Percentiles rank a stretch among this genome's conserved stretches.
phyloP scores from a whole-genome alignment of 805 yeast species.

The Cyberlindnera japonica region DNA sequence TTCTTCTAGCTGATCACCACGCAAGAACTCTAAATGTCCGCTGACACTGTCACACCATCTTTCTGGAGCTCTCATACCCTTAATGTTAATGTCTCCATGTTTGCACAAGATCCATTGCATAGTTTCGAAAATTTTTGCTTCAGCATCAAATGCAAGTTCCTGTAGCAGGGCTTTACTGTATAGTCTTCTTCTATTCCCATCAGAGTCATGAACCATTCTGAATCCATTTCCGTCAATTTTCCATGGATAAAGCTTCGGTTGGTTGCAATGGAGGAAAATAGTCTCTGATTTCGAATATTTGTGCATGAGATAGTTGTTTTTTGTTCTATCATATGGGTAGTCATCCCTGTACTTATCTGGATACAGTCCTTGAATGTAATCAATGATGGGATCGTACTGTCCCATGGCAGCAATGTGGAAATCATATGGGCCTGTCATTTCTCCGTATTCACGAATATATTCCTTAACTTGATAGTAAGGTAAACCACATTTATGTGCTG shows the following conservation, averaged over 20 bases:
- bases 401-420: conserved; percentile 55
- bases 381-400: conserved; percentile 48
- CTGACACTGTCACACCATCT: conserved; percentile 37
- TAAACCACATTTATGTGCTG: conserved; percentile 49
- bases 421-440: conserved; percentile 25
- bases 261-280: conserved; percentile 29
- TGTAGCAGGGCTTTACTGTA: conserved; percentile 19
- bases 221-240: conserved; percentile 27
- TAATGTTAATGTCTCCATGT: conserved; percentile 34
- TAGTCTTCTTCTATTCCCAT: conserved; percentile 23
- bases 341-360: conserved; percentile 14
- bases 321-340: conserved; percentile 13
- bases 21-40: conserved; percentile 36
- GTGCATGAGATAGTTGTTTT: conserved; percentile 24
- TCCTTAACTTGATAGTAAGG: conserved; percentile 54
- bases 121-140: conserved; percentile 27
- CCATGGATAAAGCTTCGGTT: conserved; percentile 30
- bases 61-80: conserved; percentile 36
- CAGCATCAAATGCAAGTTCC: conserved; percentile 29
- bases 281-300: conserved; percentile 21
- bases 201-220: conserved; percentile 18
- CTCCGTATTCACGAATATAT: conserved; percentile 50
- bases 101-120: conserved; percentile 29
- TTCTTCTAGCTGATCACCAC: conserved; percentile 10
- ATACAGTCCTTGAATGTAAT: conserved; percentile 26